A percentile compares a stretch with the other conserved stretches of the same genome.
Evolutionary conservation across 257 asterid species (phyloP).

Genomic region (Thymus quinquecostatus): DNA sequence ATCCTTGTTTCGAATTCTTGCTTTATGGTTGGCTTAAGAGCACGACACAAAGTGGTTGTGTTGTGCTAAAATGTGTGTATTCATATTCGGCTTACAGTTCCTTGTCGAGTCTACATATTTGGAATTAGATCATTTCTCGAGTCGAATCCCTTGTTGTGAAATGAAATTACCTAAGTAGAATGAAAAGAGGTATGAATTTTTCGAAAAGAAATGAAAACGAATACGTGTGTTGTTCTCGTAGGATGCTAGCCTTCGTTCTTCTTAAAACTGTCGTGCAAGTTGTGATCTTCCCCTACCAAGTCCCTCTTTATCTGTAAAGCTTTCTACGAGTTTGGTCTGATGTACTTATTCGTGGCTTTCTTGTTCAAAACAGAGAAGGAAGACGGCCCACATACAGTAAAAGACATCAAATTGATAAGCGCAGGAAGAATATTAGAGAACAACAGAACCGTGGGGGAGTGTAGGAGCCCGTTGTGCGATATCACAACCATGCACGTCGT

Average conservation of each 20-base stretch:
- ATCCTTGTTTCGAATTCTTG: constrained; percentile 21
- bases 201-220: background rate
- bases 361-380: constrained; percentile 55
- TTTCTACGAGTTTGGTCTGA: background rate
- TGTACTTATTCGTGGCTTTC: background rate
- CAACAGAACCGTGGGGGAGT: constrained; percentile 74
- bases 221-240: background rate
- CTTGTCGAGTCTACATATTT: too few relatives aligned
- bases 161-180: too few relatives aligned
- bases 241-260: background rate
- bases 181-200: background rate
- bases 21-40: background rate
- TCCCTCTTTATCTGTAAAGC: background rate
- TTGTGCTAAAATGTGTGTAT: too few relatives aligned
- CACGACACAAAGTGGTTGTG: background rate
- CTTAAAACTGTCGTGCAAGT: background rate
- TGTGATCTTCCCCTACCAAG: background rate
- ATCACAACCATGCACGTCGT: constrained; percentile 87
- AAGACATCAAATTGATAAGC: constrained; percentile 80
- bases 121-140: too few relatives aligned
- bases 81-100: too few relatives aligned
- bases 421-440: constrained; percentile 89
- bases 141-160: too few relatives aligned
- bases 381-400: constrained; percentile 68
- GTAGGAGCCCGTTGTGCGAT: constrained; percentile 75